Base-by-base conservation (phyloP, 1,139 yeast genomes). In the Protomyces macrosporus region DNA sequence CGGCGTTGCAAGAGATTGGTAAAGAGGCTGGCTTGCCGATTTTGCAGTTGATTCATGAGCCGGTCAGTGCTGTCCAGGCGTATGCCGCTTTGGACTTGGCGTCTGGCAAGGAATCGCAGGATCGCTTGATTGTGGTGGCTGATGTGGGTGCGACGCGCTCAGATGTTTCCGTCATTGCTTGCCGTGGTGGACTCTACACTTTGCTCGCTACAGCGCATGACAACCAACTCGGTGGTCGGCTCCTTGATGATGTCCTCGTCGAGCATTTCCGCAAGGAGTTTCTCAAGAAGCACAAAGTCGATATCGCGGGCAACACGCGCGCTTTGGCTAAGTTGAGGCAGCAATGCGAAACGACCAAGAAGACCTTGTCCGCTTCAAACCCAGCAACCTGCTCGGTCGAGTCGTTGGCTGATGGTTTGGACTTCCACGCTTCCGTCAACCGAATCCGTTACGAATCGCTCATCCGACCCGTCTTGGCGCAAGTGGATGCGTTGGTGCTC, bases 91-190 rank as follows among this genome's bases (percentile, higher is more conserved):
- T 71, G 45, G 69, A 79, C 73, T 69, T 75, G 33, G 57, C 59
- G 12, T 59, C 63, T 6, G 75, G 79, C 53, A 81, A 81, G 66
- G 86, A 83, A 65, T 84, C 82, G 71, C 79, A 80, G 70, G 97
- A 93, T 77, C 88, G 86, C 78, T 79, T 89, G 66, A 90, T 87
- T 71, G 95, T 89, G 63, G 97, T 95, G 70, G 95, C 96, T 60
- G 98, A 93, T 77, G 88, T 93, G 73, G 99, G 98, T 75, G 98
- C 97, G 74, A 83, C 90, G 71, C 85, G 98, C 78, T 87, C 96
- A 51, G 98, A 93, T 75, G 97, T 93, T 68, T 97, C 98, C 65
- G 93, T 95, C 63, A 81, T 93, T 72, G 84, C 97, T 55, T 89
- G 87, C 67, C 87, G 98, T 80, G 96, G 96, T 68, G 98, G 98